Evolutionary conservation across 106 monocot species (phyloP).

Genomic region (Narthecium ossifragum): DNA sequence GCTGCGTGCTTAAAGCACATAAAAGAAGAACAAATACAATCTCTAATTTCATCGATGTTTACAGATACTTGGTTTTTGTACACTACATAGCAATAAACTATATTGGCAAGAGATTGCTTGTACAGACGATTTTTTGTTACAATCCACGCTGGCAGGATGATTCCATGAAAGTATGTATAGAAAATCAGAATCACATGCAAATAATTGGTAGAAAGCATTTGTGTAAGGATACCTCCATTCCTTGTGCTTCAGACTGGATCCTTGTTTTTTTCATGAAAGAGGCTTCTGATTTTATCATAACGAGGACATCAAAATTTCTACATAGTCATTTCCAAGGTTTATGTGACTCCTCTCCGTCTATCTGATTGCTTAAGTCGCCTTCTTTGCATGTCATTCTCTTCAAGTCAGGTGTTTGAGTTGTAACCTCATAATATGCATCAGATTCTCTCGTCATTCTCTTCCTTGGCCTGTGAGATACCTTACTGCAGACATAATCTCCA

Average conservation of each 20-base stretch:
- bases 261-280: slow-evolving; percentile 2
- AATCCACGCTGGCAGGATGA: too few species aligned
- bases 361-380: background rate
- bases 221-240: too few species aligned
- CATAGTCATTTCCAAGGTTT: slow-evolving; percentile 34
- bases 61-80: too few species aligned
- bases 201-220: too few species aligned
- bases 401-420: background rate
- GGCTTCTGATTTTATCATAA: slow-evolving; percentile 27
- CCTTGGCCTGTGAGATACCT: background rate
- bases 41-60: too few species aligned
- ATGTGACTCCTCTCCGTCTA: slow-evolving; percentile 23
- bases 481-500: background rate
- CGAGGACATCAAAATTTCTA: slow-evolving; percentile 31
- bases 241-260: background rate
- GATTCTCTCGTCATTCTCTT: slow-evolving; percentile 11
- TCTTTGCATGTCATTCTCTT: slow-evolving; percentile 8
- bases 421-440: background rate
- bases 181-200: too few species aligned
- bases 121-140: too few species aligned
- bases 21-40: too few species aligned
- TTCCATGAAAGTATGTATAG: too few species aligned
- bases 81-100: too few species aligned
- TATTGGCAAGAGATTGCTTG: too few species aligned
- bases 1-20: too few species aligned